Percentiles rank a stretch among this genome's conserved stretches.
phyloP scores from a whole-genome alignment of 176 grass and related monocot genomes.

The Echinochloa phyllopogon region DNA sequence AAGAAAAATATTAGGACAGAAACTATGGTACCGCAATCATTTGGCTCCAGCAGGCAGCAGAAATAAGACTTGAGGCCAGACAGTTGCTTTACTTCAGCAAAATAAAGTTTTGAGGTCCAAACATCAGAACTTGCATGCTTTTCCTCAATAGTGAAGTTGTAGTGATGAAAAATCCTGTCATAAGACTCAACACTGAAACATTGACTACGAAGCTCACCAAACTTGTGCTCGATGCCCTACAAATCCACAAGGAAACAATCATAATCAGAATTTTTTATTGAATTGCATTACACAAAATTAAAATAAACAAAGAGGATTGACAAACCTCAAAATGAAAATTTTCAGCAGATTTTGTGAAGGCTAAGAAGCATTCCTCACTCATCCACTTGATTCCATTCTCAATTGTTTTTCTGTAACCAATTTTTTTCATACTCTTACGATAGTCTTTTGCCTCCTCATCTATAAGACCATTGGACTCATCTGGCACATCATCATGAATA shows the following conservation, averaged over 20 bases:
- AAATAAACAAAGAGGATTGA: background rate
- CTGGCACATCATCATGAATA: background rate
- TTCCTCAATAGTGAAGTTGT: conserved; percentile 14
- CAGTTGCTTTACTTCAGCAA: conserved; percentile 22
- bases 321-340: background rate
- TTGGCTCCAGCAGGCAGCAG: background rate
- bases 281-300: background rate
- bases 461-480: background rate
- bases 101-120: conserved; percentile 6
- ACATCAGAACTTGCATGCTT: background rate
- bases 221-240: background rate
- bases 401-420: background rate
- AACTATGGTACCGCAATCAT: background rate
- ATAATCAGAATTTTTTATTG: background rate
- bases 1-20: background rate
- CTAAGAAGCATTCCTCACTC: conserved; percentile 4
- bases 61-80: background rate
- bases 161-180: conserved; percentile 8
- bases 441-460: background rate
- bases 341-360: background rate
- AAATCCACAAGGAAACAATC: background rate
- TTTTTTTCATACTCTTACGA: background rate
- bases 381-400: background rate
- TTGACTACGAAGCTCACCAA: background rate
- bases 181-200: background rate